Conservation (phyloP, 2,329 filamentous ascomycete genomes). For the Neobulgaria alba region DNA sequence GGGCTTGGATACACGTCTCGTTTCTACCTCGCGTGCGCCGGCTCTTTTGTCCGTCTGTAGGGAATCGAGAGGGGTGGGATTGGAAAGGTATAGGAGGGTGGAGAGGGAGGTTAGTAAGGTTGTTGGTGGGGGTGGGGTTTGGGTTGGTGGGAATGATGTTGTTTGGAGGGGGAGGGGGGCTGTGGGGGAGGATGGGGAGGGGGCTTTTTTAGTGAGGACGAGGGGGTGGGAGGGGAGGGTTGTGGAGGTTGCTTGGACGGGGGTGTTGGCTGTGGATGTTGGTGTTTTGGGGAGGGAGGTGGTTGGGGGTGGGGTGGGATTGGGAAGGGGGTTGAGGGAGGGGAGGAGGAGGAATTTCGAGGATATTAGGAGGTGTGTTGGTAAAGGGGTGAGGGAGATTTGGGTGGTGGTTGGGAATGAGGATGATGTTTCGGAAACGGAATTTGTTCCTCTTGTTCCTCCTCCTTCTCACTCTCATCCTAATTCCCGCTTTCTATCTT, state of each 20-base stretch:
- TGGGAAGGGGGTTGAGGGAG: not conserved
- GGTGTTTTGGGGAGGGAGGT: not conserved
- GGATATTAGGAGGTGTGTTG: not conserved
- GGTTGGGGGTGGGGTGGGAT: not conserved
- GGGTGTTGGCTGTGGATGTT: not conserved
- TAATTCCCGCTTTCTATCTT: too few species aligned
- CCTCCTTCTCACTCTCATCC: too few species aligned
- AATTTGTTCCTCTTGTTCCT: not conserved
- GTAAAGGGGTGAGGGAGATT: not conserved
- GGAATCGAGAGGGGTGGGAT: not conserved
- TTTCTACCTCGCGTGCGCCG: not conserved
- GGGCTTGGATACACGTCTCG: not conserved
- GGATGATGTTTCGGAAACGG: not conserved
- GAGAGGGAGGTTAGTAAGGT: not conserved
- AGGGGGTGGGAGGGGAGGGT: not conserved
- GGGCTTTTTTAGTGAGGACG: not conserved
- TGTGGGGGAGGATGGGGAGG: not conserved
- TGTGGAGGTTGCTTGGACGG: not conserved
- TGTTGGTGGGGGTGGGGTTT: not conserved
- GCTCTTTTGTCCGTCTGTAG: not conserved
- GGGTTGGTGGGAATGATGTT: not conserved
- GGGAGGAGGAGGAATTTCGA: not conserved
- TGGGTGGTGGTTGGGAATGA: not conserved
- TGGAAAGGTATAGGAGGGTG: not conserved
- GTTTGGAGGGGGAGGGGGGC: not conserved